A percentile compares a stretch with the other conserved stretches of the same genome.
These are phyloP conservation scores for Smithsoniella earleae DNA, from an alignment of 163 green algal genomes.

Conservation along the genomic window DNA sequence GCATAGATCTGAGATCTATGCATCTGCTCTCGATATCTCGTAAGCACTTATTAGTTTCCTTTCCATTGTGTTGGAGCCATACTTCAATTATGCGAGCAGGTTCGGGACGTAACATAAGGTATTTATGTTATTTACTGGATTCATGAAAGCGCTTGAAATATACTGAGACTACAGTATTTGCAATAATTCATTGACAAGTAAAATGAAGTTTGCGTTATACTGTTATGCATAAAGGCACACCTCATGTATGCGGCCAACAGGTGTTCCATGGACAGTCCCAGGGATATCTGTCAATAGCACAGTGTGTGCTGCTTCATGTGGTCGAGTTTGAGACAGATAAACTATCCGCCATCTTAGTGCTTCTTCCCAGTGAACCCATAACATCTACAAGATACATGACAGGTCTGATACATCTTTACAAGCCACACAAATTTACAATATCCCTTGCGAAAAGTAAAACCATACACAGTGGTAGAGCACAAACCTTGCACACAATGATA, in stretches of 20 bases:
- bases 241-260: slow-evolving; percentile 21
- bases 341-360: slow-evolving; percentile 13
- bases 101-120: too few species aligned
- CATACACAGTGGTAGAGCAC: neutral
- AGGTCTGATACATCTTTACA: neutral
- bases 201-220: too few species aligned
- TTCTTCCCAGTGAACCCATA: slow-evolving; percentile 25
- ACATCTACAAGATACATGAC: neutral
- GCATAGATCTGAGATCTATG: too few species aligned
- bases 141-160: neutral
- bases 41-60: too few species aligned
- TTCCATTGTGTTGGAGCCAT: too few species aligned
- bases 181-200: too few species aligned
- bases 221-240: neutral
- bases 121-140: too few species aligned
- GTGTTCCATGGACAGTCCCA: slow-evolving; percentile 3
- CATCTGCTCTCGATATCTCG: too few species aligned
- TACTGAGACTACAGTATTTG: too few species aligned
- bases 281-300: slow-evolving; percentile 16
- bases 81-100: too few species aligned
- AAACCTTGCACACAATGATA: neutral
- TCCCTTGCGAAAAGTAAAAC: neutral
- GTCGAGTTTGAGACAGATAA: neutral
- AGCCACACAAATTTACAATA: neutral
- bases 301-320: slow-evolving; percentile 2